A percentile compares a stretch with the other conserved stretches of the same genome.
These are phyloP conservation scores for Alnus glutinosa DNA, from an alignment of 306 rosid species.

Conservation along the genomic window DNA sequence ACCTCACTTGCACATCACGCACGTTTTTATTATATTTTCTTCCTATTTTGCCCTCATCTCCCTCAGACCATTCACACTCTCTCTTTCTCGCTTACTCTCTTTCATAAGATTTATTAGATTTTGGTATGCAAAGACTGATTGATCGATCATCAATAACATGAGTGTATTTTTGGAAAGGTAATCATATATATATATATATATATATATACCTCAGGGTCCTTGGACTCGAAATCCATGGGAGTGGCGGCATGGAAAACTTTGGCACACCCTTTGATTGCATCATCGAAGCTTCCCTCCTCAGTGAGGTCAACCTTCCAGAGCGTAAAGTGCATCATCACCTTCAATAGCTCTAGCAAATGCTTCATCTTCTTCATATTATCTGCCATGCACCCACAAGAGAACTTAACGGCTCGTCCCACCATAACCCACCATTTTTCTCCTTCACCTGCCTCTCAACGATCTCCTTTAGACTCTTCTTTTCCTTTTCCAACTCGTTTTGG, in stretches of 20 bases:
- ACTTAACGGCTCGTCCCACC: too few species aligned
- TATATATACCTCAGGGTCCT: conserved; percentile 66
- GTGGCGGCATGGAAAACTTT: conserved; percentile 91
- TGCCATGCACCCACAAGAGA: conserved; percentile 9
- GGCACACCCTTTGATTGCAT: conserved; percentile 67
- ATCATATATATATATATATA: neutral
- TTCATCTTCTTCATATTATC: conserved; percentile 71
- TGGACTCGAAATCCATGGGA: conserved; percentile 80
- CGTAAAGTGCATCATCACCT: conserved; percentile 46
- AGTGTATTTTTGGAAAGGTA: too few species aligned
- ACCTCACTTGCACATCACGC: too few species aligned
- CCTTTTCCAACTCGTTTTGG: too few species aligned
- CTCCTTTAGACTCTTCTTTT: too few species aligned
- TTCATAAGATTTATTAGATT: neutral
- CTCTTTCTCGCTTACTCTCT: too few species aligned
- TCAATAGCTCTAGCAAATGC: conserved; percentile 64
- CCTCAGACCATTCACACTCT: too few species aligned
- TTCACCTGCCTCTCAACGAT: too few species aligned
- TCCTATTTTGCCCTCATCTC: too few species aligned
- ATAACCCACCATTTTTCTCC: too few species aligned
- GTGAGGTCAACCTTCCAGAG: conserved; percentile 78
- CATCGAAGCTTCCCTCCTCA: conserved; percentile 71
- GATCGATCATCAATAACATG: too few species aligned
- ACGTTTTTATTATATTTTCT: too few species aligned
- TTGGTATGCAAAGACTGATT: neutral